Percentiles rank a stretch among this genome's conserved stretches.
phyloP scores from a whole-genome alignment of 495 filamentous ascomycete genomes.

The Neurospora sp. region DNA sequence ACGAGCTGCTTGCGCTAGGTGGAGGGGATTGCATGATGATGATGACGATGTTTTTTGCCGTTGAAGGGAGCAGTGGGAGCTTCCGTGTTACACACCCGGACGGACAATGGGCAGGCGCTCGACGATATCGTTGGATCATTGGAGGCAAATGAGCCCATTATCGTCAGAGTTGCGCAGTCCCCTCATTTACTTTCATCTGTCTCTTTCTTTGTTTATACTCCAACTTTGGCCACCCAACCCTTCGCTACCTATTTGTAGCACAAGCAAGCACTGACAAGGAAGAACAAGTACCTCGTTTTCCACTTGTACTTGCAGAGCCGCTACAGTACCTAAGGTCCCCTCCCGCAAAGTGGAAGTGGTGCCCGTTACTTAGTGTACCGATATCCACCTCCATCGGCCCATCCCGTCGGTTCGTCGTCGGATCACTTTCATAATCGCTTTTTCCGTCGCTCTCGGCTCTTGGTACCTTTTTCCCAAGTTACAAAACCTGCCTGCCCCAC shows the following conservation, averaged over 20 bases:
- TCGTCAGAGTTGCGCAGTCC: slow-evolving; percentile 21
- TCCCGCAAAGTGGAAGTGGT: not conserved
- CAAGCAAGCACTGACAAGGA: not conserved
- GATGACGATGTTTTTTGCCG: not conserved
- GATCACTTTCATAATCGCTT: not conserved
- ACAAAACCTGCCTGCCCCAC: not conserved
- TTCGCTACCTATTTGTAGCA: not conserved
- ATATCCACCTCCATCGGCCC: not conserved
- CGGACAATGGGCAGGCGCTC: not conserved
- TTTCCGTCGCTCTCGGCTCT: not conserved
- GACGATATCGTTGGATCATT: not conserved
- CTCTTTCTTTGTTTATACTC: not conserved
- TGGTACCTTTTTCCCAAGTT: not conserved
- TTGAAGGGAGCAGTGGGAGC: not conserved
- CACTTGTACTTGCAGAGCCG: not conserved
- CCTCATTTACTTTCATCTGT: slow-evolving; percentile 2
- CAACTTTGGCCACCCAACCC: not conserved
- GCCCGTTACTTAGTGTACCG: not conserved
- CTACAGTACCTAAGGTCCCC: not conserved
- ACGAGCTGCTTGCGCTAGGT: not conserved
- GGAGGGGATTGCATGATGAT: not conserved
- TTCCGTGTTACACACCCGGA: not conserved
- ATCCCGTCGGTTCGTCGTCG: not conserved
- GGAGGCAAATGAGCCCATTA: slow-evolving; percentile 13
- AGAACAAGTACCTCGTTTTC: not conserved